These are phyloP conservation scores for Hypericum androsaemum DNA, from an alignment of 345 rosid genomes.

Conservation along the genomic window DNA sequence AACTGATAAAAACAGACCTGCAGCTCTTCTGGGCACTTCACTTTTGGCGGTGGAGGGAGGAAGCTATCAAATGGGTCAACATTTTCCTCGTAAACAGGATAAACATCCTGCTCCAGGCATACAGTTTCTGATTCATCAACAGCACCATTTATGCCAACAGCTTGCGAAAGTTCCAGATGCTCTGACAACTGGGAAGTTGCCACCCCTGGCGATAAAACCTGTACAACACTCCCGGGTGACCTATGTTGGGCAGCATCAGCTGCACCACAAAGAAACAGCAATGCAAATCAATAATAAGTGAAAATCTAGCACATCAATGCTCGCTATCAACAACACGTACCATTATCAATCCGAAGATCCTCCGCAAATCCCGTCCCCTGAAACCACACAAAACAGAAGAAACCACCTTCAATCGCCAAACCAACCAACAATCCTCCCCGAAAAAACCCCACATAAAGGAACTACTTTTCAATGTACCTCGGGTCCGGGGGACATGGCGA, in stretches of 20 bases:
- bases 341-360: conserved; percentile 19
- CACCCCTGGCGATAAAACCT: conserved; percentile 31
- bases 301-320: neutral
- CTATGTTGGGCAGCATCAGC: conserved; percentile 32
- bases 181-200: conserved; percentile 41
- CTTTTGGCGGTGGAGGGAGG: conserved; percentile 53
- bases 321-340: too few relatives aligned
- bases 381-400: conserved; percentile 11
- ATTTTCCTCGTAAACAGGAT: conserved; percentile 28
- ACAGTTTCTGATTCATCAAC: conserved; percentile 29
- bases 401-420: conserved; percentile 2
- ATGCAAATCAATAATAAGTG: neutral
- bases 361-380: conserved; percentile 45
- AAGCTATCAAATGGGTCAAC: conserved; percentile 60
- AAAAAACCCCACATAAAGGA: neutral
- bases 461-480: conserved; percentile 26
- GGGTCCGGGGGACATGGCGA: conserved; percentile 58
- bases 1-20: conserved; percentile 42
- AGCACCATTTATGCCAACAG: conserved; percentile 20
- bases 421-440: neutral
- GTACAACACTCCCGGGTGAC: conserved; percentile 22
- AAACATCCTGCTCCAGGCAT: conserved; percentile 24
- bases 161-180: conserved; percentile 28
- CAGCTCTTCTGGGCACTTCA: conserved; percentile 66
- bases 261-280: conserved; percentile 2